A percentile compares a stretch with the other conserved stretches of the same genome.
Conservation (phyloP, 495 filamentous ascomycete species). For the Penicillium paradoxum region DNA sequence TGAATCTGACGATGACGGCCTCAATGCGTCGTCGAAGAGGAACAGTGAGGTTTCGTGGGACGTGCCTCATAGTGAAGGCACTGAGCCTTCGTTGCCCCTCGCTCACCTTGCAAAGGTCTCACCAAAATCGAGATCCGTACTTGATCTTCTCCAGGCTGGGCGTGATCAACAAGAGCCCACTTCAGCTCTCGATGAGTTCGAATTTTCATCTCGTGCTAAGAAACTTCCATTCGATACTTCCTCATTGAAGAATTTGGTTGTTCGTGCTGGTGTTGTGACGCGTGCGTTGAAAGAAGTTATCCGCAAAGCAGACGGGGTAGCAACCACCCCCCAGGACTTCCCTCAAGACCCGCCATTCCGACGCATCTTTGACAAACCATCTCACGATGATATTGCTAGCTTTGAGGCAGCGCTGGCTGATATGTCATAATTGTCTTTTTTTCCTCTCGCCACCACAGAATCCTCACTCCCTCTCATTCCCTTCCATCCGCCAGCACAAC, state of each 20-base stretch:
- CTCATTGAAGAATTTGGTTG: constrained; percentile 79
- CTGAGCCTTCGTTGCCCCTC: constrained; percentile 3
- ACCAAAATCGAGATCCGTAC: constrained; percentile 69
- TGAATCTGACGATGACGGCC: constrained; percentile 56
- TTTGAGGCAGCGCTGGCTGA: constrained; percentile 31
- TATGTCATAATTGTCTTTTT: constrained; percentile 14
- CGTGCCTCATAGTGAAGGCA: neutral
- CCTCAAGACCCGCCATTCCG: constrained; percentile 41
- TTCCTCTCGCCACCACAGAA: constrained; percentile 10
- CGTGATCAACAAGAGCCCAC: constrained; percentile 48
- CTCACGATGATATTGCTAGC: constrained; percentile 30
- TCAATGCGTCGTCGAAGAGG: constrained; percentile 30
- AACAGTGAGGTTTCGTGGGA: constrained; percentile 36
- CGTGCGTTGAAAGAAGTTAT: constrained; percentile 70
- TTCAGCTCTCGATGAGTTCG: constrained; percentile 36
- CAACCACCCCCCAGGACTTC: constrained; percentile 51
- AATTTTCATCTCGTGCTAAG: constrained; percentile 48
- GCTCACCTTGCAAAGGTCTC: constrained; percentile 35
- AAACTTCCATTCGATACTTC: constrained; percentile 91
- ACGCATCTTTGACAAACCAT: constrained; percentile 41
- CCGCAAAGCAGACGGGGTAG: constrained; percentile 70
- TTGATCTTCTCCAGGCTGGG: constrained; percentile 73
- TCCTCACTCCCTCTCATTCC: constrained; percentile 11
- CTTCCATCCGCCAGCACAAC: constrained; percentile 15
- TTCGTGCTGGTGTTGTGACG: constrained; percentile 71